Evolutionary conservation across 805 yeast species (phyloP).

Genomic region (Candida manassasensis): DNA sequence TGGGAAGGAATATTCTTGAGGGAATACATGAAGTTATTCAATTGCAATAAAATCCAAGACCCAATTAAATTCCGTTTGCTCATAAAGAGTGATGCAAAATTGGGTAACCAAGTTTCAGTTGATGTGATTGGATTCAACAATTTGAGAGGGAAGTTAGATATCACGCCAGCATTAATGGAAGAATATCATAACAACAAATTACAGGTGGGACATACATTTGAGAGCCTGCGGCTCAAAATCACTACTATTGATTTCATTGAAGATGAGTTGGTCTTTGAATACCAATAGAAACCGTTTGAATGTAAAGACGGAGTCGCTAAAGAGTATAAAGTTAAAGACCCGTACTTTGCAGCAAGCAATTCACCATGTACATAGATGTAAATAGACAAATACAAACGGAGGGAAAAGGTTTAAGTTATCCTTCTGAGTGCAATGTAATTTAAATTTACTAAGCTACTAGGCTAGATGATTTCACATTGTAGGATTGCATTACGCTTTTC

Average conservation of each 20-base stretch:
- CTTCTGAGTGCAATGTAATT: too few relatives aligned
- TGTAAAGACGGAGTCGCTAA: too few relatives aligned
- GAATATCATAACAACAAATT: constrained; percentile 17
- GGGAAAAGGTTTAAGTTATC: too few relatives aligned
- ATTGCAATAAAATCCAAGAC: constrained; percentile 11
- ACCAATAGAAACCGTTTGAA: too few relatives aligned
- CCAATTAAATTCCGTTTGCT: constrained; percentile 21
- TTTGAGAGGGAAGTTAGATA: constrained; percentile 19
- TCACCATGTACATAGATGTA: too few relatives aligned
- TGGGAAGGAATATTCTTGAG: constrained; percentile 36
- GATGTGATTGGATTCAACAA: constrained; percentile 22
- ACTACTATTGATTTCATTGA: constrained; percentile 32
- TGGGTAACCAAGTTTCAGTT: constrained; percentile 22
- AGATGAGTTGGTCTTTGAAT: constrained; percentile 24
- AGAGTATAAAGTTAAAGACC: too few relatives aligned
- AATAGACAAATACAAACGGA: too few relatives aligned
- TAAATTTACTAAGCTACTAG: too few relatives aligned
- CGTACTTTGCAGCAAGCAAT: too few relatives aligned
- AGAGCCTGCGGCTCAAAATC: constrained; percentile 15
- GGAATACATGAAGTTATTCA: constrained; percentile 19
- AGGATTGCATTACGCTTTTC: too few relatives aligned
- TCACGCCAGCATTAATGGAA: constrained; percentile 15
- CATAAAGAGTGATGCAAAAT: constrained; percentile 20
- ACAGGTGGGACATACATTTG: constrained; percentile 20
- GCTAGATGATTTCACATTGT: too few relatives aligned